phyloP scores from a whole-genome alignment of 1,284 basidiomycete species.

The Vanrija sp. region DNA sequence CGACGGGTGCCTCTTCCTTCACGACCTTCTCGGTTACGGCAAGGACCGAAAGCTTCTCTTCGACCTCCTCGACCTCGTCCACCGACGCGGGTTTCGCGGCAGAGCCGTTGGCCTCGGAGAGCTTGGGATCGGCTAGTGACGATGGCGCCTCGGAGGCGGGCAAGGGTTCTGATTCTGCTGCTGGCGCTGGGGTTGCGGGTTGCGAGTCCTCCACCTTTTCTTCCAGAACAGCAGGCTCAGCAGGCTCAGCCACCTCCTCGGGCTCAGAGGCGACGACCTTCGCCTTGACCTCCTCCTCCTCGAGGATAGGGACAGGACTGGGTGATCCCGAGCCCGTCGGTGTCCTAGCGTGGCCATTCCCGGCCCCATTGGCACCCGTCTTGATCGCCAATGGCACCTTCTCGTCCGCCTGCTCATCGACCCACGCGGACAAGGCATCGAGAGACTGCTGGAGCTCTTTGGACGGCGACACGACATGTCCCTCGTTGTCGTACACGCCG shows the following conservation, averaged over 20 bases:
- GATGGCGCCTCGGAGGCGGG: background rate
- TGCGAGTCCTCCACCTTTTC: background rate
- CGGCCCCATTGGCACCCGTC: background rate
- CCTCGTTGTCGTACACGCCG: slow-evolving; percentile 61
- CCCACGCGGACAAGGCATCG: slow-evolving; percentile 20
- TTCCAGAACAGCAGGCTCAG: background rate
- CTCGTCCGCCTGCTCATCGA: slow-evolving; percentile 20
- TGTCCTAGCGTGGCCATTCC: too few relatives aligned
- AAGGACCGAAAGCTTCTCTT: background rate
- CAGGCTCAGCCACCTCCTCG: background rate
- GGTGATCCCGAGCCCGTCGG: background rate
- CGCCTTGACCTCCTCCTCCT: background rate
- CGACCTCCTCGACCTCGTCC: background rate
- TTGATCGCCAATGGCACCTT: background rate
- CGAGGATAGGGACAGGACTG: too few relatives aligned
- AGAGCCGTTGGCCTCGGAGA: background rate
- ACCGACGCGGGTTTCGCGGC: background rate
- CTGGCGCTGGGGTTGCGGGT: background rate
- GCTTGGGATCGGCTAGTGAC: background rate
- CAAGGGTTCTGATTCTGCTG: background rate
- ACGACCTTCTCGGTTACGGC: background rate
- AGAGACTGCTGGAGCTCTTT: slow-evolving; percentile 15
- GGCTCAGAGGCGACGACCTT: background rate
- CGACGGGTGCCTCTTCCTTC: background rate
- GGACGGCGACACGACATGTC: background rate